A percentile compares a stretch with the other conserved stretches of the same genome.
Evolutionary conservation across 176 grass and related monocot species (phyloP).

Genomic region (Alopecurus myosuroides): DNA sequence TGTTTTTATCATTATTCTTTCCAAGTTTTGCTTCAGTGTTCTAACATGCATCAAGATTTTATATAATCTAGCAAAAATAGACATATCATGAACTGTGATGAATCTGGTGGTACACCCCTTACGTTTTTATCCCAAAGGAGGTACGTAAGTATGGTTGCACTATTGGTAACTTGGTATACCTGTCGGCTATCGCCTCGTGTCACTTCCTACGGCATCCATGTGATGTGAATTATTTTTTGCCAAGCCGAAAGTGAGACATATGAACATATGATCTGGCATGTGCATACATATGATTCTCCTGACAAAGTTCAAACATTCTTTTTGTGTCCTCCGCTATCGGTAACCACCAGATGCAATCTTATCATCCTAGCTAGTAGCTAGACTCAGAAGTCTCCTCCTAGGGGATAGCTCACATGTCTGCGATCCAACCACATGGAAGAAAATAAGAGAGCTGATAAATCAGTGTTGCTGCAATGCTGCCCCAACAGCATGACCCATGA

Average conservation of each 20-base stretch:
- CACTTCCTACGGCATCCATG: no score
- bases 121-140: neutral
- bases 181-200: no score
- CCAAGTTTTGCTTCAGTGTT: constrained; percentile 6
- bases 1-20: neutral
- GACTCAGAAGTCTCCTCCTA: constrained; percentile 24
- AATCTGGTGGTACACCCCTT: neutral
- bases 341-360: constrained; percentile 41
- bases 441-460: constrained; percentile 7
- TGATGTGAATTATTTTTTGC: no score
- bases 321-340: constrained; percentile 10
- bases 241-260: no score
- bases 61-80: constrained; percentile 23
- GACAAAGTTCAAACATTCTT: constrained; percentile 47
- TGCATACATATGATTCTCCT: constrained; percentile 45
- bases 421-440: constrained; percentile 28
- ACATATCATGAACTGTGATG: neutral
- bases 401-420: constrained; percentile 36
- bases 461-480: constrained; percentile 11
- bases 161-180: no score
- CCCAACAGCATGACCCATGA: constrained; percentile 12
- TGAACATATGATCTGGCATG: no score
- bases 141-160: neutral
- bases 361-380: constrained; percentile 25
- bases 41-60: constrained; percentile 21